Base-by-base conservation (phyloP, 345 rosid genomes). In the Sonneratia caseolaris region DNA sequence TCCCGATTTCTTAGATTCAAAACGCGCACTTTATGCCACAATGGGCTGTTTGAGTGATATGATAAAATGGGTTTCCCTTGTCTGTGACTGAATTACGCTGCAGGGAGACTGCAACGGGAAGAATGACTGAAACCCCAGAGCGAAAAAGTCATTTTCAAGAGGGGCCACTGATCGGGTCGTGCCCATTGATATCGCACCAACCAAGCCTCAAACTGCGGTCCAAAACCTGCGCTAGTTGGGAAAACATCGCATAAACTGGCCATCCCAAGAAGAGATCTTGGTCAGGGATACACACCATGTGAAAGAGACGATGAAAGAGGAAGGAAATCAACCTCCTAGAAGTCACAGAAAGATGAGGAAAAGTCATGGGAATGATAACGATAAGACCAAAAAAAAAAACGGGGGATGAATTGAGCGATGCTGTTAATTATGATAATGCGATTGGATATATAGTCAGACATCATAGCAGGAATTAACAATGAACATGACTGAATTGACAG, bases 401-500 rank as follows among this genome's bases (percentile, higher is more conserved):
- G n/a, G 3, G 45, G 45, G 45, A 42, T 4, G 10, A 42, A 9
- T 9, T 9, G 45, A 42, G 45, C 45, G 32, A 27, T 42, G 45
- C 45, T 4, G 10, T 53, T 53, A 22, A 57, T 57, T 22, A 6
- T 5, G 64, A 57, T 22, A 4, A 22, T 4, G 64, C 64, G 3
- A 57, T 57, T 32, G 32, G 7, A 8, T 24, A 48, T 57, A 67
- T 36, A 72, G 59, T 36, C 69, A 64, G 53, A 45, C 55, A 49
- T 65, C 57, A n/a, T 10, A 7, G 64, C 64, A 9, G n/a, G 64
- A 57, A 21, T 57, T 22, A n/a, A 72, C 70, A 48, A 66, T 45
- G 27, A 51, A 72, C 61, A 72, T 49, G 72, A 70, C 7, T 76
- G 75, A 62, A 76, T 76, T 65, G 72, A 71, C 68, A 68, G 53